Evolutionary conservation across 345 rosid species (phyloP).

Genomic region (Laguncularia racemosa): DNA sequence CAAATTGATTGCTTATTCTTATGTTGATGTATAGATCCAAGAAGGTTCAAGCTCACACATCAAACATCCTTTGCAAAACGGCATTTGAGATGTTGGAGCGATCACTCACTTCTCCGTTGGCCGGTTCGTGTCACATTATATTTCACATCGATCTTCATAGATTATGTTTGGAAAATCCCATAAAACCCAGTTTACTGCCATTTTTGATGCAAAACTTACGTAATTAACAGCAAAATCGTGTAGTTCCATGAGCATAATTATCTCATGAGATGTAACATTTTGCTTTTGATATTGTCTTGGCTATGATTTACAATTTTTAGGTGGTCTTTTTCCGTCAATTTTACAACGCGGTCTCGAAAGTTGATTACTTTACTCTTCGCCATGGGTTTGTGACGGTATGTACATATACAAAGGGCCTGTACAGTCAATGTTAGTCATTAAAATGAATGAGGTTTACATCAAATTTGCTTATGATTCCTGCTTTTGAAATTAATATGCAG

Average conservation of each 20-base stretch:
- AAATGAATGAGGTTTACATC: background rate
- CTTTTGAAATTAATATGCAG: conserved; percentile 17
- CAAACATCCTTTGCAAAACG: conserved; percentile 55
- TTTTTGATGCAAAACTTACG: no score
- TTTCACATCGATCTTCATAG: background rate
- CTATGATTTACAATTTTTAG: conserved; percentile 20
- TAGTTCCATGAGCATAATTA: no score
- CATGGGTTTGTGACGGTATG: conserved; percentile 75
- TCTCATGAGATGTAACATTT: no score
- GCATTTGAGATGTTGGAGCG: conserved; percentile 50
- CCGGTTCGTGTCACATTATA: conserved; percentile 22
- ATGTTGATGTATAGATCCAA: conserved; percentile 26
- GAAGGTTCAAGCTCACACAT: conserved; percentile 39
- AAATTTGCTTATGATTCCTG: background rate
- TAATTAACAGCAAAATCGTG: no score
- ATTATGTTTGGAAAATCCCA: no score
- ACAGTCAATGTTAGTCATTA: no score
- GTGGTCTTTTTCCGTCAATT: conserved; percentile 62
- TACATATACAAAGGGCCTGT: background rate
- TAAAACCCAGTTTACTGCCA: no score
- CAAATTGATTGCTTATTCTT: no score
- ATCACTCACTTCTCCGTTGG: conserved; percentile 36
- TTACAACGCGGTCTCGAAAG: conserved; percentile 57
- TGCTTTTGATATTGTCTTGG: no score
- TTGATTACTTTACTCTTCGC: conserved; percentile 64